phyloP scores from a whole-genome alignment of 441 rosid genomes.

The Pelargonium cotyledonis region DNA sequence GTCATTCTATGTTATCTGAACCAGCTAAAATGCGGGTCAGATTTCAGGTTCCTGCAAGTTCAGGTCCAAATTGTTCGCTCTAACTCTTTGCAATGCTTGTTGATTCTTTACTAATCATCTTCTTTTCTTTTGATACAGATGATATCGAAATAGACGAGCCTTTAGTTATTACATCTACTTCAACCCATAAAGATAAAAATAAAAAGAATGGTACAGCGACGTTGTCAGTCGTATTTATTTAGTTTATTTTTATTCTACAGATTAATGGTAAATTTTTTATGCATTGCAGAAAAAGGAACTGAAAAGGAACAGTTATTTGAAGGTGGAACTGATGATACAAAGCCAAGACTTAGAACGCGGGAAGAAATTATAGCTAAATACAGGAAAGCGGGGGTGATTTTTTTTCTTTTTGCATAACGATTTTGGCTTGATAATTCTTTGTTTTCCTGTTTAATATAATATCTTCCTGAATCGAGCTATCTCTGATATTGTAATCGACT shows the following conservation, averaged over 20 bases:
- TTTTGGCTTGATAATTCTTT: conserved; percentile 10
- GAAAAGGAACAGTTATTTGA: conserved; percentile 46
- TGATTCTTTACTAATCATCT: conserved; percentile 10
- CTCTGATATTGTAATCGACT: conserved; percentile 14
- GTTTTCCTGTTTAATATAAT: background rate
- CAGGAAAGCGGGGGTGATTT: conserved; percentile 44
- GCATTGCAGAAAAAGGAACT: conserved; percentile 33
- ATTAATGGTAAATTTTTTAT: conserved; percentile 11
- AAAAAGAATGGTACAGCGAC: conserved; percentile 32
- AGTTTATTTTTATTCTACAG: background rate
- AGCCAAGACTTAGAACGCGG: conserved; percentile 48
- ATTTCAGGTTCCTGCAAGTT: too few relatives aligned
- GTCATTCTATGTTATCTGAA: too few relatives aligned
- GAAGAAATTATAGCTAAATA: conserved; percentile 55
- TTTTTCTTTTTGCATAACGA: background rate
- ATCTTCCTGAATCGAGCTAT: conserved; percentile 6
- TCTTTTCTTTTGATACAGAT: conserved; percentile 28
- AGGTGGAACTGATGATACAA: conserved; percentile 36
- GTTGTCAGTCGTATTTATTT: background rate
- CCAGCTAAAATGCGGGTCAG: too few relatives aligned
- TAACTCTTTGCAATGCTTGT: background rate
- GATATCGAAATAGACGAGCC: conserved; percentile 56
- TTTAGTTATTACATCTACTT: conserved; percentile 23
- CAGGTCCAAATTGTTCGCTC: too few relatives aligned
- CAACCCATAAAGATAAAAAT: conserved; percentile 29